Evolutionary conservation across 2,329 filamentous ascomycete genomes (phyloP), one percentile per base, ranked within the genome.

Genomic region (Colletotrichum sp.): DNA sequence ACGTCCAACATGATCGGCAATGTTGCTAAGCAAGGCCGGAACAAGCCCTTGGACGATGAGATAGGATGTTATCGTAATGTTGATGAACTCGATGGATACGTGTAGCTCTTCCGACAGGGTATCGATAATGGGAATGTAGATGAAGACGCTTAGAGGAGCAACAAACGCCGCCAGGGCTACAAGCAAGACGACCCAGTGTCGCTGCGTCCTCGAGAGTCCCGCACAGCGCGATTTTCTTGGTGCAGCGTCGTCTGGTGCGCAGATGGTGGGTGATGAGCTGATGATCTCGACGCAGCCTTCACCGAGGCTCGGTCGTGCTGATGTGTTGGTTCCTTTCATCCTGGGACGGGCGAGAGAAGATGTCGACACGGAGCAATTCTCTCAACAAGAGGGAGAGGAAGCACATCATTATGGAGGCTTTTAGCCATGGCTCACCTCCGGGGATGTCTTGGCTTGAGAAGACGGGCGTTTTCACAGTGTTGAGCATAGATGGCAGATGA

Each of bases 31-130:
- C 32, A 88, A 80, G 10, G 82, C 82, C 1, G 87, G 87, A 0
- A 85, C 83, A 10, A 89, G 78, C 8, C 84, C 87, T 79, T 88
- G 87, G 16, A 88, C 83, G 36, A 89, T 82, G 79, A 85, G 81
- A 73, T 86, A 86, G 1, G 83, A 82, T 8, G 85, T 86, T 61
- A 86, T 79, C 8, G 84, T 83, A 28, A 86, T 75, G 74, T 86
- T 85, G 65, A 86, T 72, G 55, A 81, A 73, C 36, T 79, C 76
- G 8, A 77, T 39, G 22, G 79, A 79, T 28, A 81, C 79, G 55
- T 66, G 36, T 18, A 81, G 76, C 39, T 78, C 77, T 18, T 71
- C 58, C 1, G 80, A 70, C 30, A 83, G 71, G 5, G 77, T 75
- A 39, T 76, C 74, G 25, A 82, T 79, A 30, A 80, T 77, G 5